Evolutionary conservation across 352 stramenopile species (phyloP).

Genomic region (Globisporangium rhizosaccharum): DNA sequence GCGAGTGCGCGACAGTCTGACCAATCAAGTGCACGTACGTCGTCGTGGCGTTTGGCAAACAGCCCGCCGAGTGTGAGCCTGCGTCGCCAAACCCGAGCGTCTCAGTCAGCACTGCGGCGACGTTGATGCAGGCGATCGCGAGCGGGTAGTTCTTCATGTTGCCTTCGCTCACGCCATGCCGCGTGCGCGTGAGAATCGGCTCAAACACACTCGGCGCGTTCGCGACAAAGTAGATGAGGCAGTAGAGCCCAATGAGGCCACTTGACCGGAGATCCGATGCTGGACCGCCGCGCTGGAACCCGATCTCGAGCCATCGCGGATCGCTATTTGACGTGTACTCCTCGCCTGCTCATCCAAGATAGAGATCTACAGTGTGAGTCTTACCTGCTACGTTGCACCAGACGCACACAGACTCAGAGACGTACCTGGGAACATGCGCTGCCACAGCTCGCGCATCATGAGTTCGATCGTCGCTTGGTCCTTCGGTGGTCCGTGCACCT

Average conservation of each 20-base stretch:
- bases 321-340: slow-evolving; percentile 69
- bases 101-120: slow-evolving; percentile 65
- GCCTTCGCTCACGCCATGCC: slow-evolving; percentile 77
- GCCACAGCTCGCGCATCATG: slow-evolving; percentile 75
- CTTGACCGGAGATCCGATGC: slow-evolving; percentile 80
- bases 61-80: slow-evolving; percentile 70
- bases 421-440: slow-evolving; percentile 41
- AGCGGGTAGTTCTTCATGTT: slow-evolving; percentile 89
- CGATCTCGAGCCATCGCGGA: slow-evolving; percentile 73
- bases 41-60: slow-evolving; percentile 62
- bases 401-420: background rate
- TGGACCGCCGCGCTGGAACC: slow-evolving; percentile 76
- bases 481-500: slow-evolving; percentile 57
- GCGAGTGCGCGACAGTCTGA: slow-evolving; percentile 28
- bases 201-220: slow-evolving; percentile 58
- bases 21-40: slow-evolving; percentile 72
- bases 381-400: background rate
- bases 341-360: slow-evolving; percentile 18
- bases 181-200: slow-evolving; percentile 66
- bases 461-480: slow-evolving; percentile 73
- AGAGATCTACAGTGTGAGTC: background rate
- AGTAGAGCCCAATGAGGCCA: slow-evolving; percentile 79
- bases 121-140: slow-evolving; percentile 85
- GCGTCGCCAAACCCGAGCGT: slow-evolving; percentile 74
- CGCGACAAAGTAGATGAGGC: slow-evolving; percentile 78